Evolutionary conservation across 257 asterid genomes (phyloP).

Genomic region (Leonotis leonurus): DNA sequence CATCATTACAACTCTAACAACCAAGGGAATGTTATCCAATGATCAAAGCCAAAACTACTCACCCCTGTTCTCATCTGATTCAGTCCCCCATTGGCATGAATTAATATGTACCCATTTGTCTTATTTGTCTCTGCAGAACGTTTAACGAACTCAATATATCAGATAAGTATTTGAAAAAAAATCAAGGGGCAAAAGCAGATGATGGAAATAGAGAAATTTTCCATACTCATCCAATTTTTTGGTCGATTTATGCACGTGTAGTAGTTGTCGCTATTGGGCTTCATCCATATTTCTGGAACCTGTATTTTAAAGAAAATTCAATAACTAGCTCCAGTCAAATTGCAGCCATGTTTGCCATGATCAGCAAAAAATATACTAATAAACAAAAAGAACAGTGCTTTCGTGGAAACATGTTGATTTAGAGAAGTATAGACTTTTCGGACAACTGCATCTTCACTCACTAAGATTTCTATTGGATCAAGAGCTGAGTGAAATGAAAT

Average conservation of each 20-base stretch:
- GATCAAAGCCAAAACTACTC: too few relatives aligned
- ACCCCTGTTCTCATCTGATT: conserved; percentile 98
- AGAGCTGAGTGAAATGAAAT: not conserved
- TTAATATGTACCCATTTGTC: conserved; percentile 70
- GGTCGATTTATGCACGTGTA: conserved; percentile 64
- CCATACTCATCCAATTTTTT: conserved; percentile 47
- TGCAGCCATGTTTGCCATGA: too few relatives aligned
- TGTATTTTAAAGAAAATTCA: conserved; percentile 21
- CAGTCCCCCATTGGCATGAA: conserved; percentile 92
- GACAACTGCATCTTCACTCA: too few relatives aligned
- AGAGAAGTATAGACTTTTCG: not conserved
- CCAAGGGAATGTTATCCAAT: too few relatives aligned
- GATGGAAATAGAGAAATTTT: not conserved
- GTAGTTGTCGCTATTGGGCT: conserved; percentile 57
- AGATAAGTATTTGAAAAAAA: not conserved
- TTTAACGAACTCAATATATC: not conserved
- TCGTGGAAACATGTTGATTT: not conserved
- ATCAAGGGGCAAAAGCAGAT: not conserved
- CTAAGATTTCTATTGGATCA: not conserved
- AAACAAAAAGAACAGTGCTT: too few relatives aligned
- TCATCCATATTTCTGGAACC: conserved; percentile 93
- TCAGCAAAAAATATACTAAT: too few relatives aligned
- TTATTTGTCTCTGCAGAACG: conserved; percentile 41
- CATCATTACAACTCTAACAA: too few relatives aligned
- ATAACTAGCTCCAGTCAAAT: not conserved